These are phyloP conservation scores for Pseudonitzschia pungens DNA, from an alignment of 108 stramenopile species.

Conservation along the genomic window DNA sequence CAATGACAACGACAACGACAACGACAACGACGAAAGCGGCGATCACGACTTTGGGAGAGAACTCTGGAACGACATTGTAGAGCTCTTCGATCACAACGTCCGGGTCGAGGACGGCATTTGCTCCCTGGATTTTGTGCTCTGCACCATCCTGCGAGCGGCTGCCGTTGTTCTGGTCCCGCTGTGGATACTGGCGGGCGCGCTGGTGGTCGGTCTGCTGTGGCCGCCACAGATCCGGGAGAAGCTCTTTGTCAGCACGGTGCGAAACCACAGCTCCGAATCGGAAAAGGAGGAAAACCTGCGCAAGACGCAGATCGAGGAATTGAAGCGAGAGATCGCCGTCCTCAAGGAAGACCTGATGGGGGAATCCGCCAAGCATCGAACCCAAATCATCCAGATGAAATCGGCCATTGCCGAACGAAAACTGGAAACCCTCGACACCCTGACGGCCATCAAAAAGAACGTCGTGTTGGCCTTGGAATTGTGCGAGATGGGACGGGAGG, in stretches of 20 bases:
- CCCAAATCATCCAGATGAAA: slow-evolving; percentile 52
- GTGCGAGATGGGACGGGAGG: slow-evolving; percentile 1
- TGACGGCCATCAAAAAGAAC: slow-evolving; percentile 62
- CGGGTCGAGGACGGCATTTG: slow-evolving; percentile 35
- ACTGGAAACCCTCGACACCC: slow-evolving; percentile 57
- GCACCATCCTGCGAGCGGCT: slow-evolving; percentile 41
- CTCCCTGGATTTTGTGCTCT: slow-evolving; percentile 43
- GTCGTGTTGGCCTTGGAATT: slow-evolving; percentile 22
- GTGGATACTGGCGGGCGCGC: slow-evolving; percentile 66
- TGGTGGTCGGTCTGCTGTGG: slow-evolving; percentile 76
- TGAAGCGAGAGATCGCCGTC: slow-evolving; percentile 28
- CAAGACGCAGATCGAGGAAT: slow-evolving; percentile 44
- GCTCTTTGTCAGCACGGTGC: slow-evolving; percentile 45
- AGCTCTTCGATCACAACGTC: slow-evolving; percentile 59
- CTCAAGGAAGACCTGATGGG: slow-evolving; percentile 30
- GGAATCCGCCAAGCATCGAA: slow-evolving; percentile 48
- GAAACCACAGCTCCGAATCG: slow-evolving; percentile 48
- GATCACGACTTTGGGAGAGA: slow-evolving; percentile 46
- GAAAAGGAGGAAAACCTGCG: slow-evolving; percentile 50
- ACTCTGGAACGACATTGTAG: slow-evolving; percentile 45
- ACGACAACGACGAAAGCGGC: not conserved
- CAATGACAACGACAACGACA: not conserved
- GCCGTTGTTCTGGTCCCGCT: slow-evolving; percentile 51
- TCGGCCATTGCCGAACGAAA: slow-evolving; percentile 49
- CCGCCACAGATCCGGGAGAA: slow-evolving; percentile 74